Evolutionary conservation across 177 flowering plant genomes (phyloP).

Genomic region (Vitis hybrid): DNA sequence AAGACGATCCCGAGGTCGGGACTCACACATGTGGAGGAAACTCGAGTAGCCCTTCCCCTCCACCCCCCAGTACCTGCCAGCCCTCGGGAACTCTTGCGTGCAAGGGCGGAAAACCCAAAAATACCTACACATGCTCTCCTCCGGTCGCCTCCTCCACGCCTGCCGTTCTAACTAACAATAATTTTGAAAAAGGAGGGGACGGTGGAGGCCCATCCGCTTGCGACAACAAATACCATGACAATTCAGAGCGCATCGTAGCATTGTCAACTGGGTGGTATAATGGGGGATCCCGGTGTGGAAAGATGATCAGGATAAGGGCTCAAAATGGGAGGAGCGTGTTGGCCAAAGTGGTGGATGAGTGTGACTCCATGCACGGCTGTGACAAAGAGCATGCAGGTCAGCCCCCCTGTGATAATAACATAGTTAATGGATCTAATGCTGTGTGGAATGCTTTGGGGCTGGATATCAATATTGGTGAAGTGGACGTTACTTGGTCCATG

Average conservation of each 20-base stretch:
- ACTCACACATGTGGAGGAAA: conserved; percentile 16
- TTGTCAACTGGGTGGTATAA: conserved; percentile 51
- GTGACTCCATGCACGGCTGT: conserved; percentile 38
- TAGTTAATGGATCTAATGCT: conserved; percentile 45
- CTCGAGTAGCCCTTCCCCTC: not conserved
- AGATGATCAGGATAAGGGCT: conserved; percentile 30
- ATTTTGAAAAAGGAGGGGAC: conserved; percentile 27
- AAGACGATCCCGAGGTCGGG: conserved; percentile 35
- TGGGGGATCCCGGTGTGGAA: conserved; percentile 28
- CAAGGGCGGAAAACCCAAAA: conserved; percentile 2
- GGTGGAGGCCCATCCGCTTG: conserved; percentile 36
- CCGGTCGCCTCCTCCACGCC: conserved; percentile 31
- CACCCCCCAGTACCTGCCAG: not conserved
- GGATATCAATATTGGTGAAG: conserved; percentile 17
- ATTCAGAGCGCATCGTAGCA: conserved; percentile 32
- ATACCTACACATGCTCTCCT: conserved; percentile 30
- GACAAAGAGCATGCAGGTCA: conserved; percentile 41
- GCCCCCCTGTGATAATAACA: conserved; percentile 37
- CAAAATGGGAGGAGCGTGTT: conserved; percentile 26
- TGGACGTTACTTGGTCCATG: conserved; percentile 39
- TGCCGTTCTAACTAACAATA: conserved; percentile 26
- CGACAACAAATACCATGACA: conserved; percentile 23
- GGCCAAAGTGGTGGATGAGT: conserved; percentile 45
- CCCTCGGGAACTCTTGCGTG: conserved; percentile 19
- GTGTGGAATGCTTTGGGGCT: conserved; percentile 44